Evolutionary conservation across 2,329 filamentous ascomycete species (phyloP).

Genomic region (Madurella mycetomatis): DNA sequence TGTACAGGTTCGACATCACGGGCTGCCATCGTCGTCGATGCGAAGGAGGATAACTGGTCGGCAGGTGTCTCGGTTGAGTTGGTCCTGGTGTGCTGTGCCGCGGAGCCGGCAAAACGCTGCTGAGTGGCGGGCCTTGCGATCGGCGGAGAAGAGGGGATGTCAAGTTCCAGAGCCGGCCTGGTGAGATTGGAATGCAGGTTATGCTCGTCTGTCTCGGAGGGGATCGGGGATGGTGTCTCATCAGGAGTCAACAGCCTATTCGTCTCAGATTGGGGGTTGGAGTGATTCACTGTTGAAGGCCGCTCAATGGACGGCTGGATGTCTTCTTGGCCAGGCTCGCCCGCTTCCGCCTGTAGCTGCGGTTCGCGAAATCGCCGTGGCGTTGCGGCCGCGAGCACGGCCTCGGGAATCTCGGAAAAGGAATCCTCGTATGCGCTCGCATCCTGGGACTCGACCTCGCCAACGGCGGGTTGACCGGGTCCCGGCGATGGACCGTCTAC

Average conservation of each 20-base stretch:
- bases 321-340: constrained; percentile 11
- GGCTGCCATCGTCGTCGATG: constrained; percentile 11
- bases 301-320: constrained; percentile 30
- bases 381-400: constrained; percentile 46
- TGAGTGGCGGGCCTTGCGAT: constrained; percentile 15
- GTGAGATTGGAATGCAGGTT: constrained; percentile 7
- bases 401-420: constrained; percentile 53
- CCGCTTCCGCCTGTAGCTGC: constrained; percentile 6
- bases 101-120: constrained; percentile 6
- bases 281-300: constrained; percentile 28
- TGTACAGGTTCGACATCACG: constrained; percentile 18
- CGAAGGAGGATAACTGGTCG: constrained; percentile 20
- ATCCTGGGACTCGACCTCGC: constrained; percentile 11
- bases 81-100: constrained; percentile 20
- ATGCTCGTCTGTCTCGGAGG: constrained; percentile 16
- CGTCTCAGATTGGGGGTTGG: constrained; percentile 37
- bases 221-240: constrained; percentile 42
- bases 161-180: constrained; percentile 19
- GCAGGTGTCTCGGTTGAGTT: constrained; percentile 28
- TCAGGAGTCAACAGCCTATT: constrained; percentile 51
- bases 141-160: constrained; percentile 36
- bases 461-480: neutral
- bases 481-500: constrained; percentile 1
- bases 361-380: constrained; percentile 31
- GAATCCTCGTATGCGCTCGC: constrained; percentile 47